Evolutionary conservation across 116 monocot genomes (phyloP), one percentile per base, ranked within the genome.

Genomic region (Zostera marina): DNA sequence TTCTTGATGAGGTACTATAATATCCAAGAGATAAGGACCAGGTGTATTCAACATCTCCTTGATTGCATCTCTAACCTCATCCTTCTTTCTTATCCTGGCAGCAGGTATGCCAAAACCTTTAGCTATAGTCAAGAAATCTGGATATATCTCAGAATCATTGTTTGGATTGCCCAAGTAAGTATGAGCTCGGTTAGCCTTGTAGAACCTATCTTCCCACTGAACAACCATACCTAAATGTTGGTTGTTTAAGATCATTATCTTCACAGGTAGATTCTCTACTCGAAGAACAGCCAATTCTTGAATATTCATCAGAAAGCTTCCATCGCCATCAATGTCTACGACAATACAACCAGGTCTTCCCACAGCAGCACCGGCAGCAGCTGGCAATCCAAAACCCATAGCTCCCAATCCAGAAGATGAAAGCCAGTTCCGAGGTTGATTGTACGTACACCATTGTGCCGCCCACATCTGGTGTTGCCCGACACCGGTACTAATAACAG

Each of bases 391-490:
- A 26, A 91, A 91, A 3, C 91, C 91, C 91, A 91, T 91, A 1
- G 91, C 85, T 0, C 91, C 91, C 22, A 91, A 47, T 16, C 85
- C 85, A 1, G 79, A 61, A 0, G 85, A 85, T 12, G 85, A 68
- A 24, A 91, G 68, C 91, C 85, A 85, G 48, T 68, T 81, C 5
- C 77, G 68, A 1, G 85, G 74, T 59, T 67, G 48, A 55, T 63
- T 57, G 42, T 54, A 82, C 4, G 60, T 68, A 63, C 82, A 85
- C 60, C 80, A 85, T 48, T 92, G 86, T 13, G 92, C 86, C 5
- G 92, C 77, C 91, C 92, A 92, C 86, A 92, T 92, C 60, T 86
- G 92, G 47, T 86, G 86, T 71, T 92, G 92, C 23, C 92, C 92
- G 5, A 86, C 92, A 15, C 86, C 92, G 6, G 92, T 86, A 23